Base-by-base conservation (phyloP, 2,329 filamentous ascomycete species). In the Ophiostoma sp. region DNA sequence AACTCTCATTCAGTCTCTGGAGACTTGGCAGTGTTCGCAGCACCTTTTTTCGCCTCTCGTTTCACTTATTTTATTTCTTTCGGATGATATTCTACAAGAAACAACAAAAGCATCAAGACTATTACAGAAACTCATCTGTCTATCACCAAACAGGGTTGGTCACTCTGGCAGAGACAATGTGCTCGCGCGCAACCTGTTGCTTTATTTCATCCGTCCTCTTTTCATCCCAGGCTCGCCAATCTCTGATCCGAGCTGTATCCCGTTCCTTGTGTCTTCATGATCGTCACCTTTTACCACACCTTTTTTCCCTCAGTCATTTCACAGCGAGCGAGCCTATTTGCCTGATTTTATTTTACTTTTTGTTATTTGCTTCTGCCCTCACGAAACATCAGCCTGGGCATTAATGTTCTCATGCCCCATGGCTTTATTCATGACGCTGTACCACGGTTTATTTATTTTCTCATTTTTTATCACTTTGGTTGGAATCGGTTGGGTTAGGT, bases 361-460 rank as follows among this genome's bases (percentile, higher is more conserved):
- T 8, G 13, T 17, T 54, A 31, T 67, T 57, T 7, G 35, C n/a
- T n/a, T 17, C 65, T 7, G 35, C n/a, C 20, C 13, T 48, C 11
- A 67, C 23, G 36, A 48, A 65, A 67, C 13, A 67, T 23, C 39
- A 39, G 36, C 65, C 23, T 67, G 36, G 54, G 23, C 36, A 67
- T 31, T 23, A 52, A 33, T 36, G 35, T 65, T 36, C 41, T 44
- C 33, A 68, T 31, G 54, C 36, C n/a, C 68, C 27, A 68, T 36
- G 66, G 68, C 60, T 60, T 67, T 39, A 70, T 68, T 70, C 39
- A 54, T 68, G 27, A 71, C 66, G 65, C 17, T 60, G 41, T 71
- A 57, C 68, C 57, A 65, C 4, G 69, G 65, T 66, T 71, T 67
- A 67, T 68, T 71, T 33, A 17, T 44, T 60, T 65, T 33, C 10